phyloP scores from a whole-genome alignment of 2,329 filamentous ascomycete species.

The Venturia pyrina region DNA sequence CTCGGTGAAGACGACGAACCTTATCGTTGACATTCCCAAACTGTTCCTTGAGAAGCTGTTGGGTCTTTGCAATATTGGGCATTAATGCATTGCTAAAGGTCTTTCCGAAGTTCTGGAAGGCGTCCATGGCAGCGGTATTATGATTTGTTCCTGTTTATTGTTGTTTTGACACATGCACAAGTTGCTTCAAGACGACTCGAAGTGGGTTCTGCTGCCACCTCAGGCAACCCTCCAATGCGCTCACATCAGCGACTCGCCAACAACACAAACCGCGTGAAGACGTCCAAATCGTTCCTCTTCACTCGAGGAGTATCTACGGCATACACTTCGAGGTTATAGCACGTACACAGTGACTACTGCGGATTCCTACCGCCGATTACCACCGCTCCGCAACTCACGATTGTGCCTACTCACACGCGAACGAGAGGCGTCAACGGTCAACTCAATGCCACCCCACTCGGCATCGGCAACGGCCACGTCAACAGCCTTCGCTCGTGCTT shows the following conservation, averaged over 20 bases:
- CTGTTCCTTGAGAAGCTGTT: constrained; percentile 97
- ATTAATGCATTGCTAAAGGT: constrained; percentile 75
- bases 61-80: constrained; percentile 85
- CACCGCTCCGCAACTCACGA: too few relatives aligned
- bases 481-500: too few relatives aligned
- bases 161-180: neutral
- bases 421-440: too few relatives aligned
- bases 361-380: too few relatives aligned
- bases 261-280: neutral
- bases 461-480: too few relatives aligned
- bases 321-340: neutral
- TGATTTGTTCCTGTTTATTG: neutral
- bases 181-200: neutral
- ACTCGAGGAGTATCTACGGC: neutral
- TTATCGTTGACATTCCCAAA: constrained; percentile 91
- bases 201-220: neutral
- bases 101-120: constrained; percentile 60
- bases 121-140: constrained; percentile 45
- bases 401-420: too few relatives aligned
- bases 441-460: too few relatives aligned
- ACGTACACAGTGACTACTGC: too few relatives aligned
- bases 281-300: neutral
- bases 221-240: neutral
- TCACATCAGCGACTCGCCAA: neutral
- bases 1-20: constrained; percentile 37